Evolutionary conservation across 768 basidiomycete genomes (phyloP), one percentile per base, ranked within the genome.

Genomic region (Sarcomyxa edulis): DNA sequence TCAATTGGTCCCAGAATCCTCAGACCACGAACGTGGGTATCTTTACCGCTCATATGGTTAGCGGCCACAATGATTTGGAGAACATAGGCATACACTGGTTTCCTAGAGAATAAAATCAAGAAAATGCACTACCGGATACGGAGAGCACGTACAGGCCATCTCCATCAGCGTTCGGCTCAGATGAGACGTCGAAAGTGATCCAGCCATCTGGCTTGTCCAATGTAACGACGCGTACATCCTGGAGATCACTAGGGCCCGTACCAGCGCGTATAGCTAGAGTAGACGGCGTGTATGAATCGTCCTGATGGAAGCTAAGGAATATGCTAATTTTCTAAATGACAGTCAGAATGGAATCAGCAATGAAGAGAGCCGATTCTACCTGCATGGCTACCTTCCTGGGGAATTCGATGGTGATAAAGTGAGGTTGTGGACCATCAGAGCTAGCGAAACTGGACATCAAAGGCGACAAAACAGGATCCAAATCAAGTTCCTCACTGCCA

Each of bases 401-500:
- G 59, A 99, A 99, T 55, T 94, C 87, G 35, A 96, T 70, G 0
- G 93, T 95, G 51, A 98, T 88, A 46, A 87, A 87, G 63, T 99
- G 95, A 2, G 96, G 96, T 52, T 98, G 96, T 2, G 94, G 91
- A 2, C 96, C 96, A 55, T 98, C 96, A 3, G 84, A 84, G 56
- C 87, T 90, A 20, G 46, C 12, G 28, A 38, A 47, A 20, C 14
- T 20, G 46, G n/a, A n/a, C n/a, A n/a, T n/a, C n/a, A n/a, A n/a
- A n/a, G n/a, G n/a, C n/a, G n/a, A n/a, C n/a, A n/a, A n/a, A n/a
- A n/a, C n/a, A n/a, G n/a, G n/a, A n/a, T n/a, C n/a, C n/a, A n/a
- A n/a, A n/a, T n/a, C n/a, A n/a, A n/a, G n/a, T n/a, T n/a, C n/a
- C 91, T 59, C 59, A 98, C 94, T 98, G 96, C 96, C 96, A 98